A percentile compares a stretch with the other conserved stretches of the same genome.
Conservation (phyloP, 352 stramenopile genomes). For the Bremia lactucae region DNA sequence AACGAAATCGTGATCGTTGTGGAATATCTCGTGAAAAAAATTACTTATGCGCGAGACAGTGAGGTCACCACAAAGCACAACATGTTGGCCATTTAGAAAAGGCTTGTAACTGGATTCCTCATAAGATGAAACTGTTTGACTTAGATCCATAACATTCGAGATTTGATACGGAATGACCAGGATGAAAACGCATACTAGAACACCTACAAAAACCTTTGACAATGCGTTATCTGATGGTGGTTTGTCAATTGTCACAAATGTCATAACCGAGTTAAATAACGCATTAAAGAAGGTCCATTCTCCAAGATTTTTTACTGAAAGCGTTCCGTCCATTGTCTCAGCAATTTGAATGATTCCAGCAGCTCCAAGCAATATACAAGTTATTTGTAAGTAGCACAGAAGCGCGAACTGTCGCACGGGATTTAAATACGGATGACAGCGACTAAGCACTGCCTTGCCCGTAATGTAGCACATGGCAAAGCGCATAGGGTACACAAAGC, state of each 20-base stretch:
- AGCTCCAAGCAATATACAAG: slow-evolving; percentile 61
- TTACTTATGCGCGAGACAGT: slow-evolving; percentile 71
- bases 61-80: slow-evolving; percentile 77
- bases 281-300: slow-evolving; percentile 86
- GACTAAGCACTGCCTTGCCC: slow-evolving; percentile 58
- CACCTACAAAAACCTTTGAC: slow-evolving; percentile 69
- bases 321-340: slow-evolving; percentile 56
- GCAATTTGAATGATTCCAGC: slow-evolving; percentile 79
- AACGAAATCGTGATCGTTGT: slow-evolving; percentile 78
- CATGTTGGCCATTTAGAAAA: slow-evolving; percentile 43
- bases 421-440: slow-evolving; percentile 70
- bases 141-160: slow-evolving; percentile 71
- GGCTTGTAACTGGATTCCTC: slow-evolving; percentile 68
- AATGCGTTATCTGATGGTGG: slow-evolving; percentile 73
- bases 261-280: slow-evolving; percentile 83
- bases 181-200: slow-evolving; percentile 77
- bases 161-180: slow-evolving; percentile 81
- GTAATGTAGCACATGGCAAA: slow-evolving; percentile 80
- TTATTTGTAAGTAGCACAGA: slow-evolving; percentile 76
- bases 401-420: slow-evolving; percentile 71
- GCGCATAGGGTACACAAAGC: slow-evolving; percentile 75
- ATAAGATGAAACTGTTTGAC: slow-evolving; percentile 60
- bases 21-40: slow-evolving; percentile 83
- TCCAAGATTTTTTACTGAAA: slow-evolving; percentile 41
- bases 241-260: slow-evolving; percentile 82